A percentile compares a stretch with the other conserved stretches of the same genome.
phyloP scores from a whole-genome alignment of 768 basidiomycete genomes.

The Lyophyllum semitale region DNA sequence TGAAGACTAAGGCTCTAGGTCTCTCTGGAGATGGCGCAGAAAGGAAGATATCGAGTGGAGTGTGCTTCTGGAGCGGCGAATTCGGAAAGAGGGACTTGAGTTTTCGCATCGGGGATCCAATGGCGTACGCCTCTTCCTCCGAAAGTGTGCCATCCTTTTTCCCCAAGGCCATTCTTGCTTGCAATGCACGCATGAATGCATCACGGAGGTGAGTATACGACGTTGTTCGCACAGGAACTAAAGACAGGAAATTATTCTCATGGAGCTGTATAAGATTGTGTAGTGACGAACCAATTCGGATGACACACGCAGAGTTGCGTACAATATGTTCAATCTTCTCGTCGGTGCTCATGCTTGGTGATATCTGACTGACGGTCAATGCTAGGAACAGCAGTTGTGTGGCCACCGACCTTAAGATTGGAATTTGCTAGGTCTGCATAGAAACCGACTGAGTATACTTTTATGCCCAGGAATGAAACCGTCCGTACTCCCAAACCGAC shows the following conservation, averaged over 20 bases:
- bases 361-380: slow-evolving; percentile 42
- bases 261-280: not conserved
- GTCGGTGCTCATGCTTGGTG: slow-evolving; percentile 55
- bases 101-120: slow-evolving; percentile 66
- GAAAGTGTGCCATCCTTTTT: slow-evolving; percentile 55
- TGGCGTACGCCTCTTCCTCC: slow-evolving; percentile 55
- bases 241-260: not conserved
- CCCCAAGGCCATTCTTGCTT: slow-evolving; percentile 55
- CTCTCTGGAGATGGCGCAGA: slow-evolving; percentile 54
- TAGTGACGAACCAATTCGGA: slow-evolving; percentile 66
- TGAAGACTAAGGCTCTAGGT: slow-evolving; percentile 60
- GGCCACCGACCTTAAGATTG: slow-evolving; percentile 50
- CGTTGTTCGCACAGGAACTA: slow-evolving; percentile 82
- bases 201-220: slow-evolving; percentile 81
- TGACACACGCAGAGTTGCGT: slow-evolving; percentile 64
- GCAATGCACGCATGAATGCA: slow-evolving; percentile 77
- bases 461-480: slow-evolving; percentile 84
- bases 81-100: slow-evolving; percentile 79
- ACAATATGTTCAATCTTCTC: slow-evolving; percentile 74
- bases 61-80: slow-evolving; percentile 64
- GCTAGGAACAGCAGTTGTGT: not conserved
- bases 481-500: slow-evolving; percentile 86
- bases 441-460: slow-evolving; percentile 89
- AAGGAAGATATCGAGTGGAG: slow-evolving; percentile 69
- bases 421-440: slow-evolving; percentile 82